phyloP scores from a whole-genome alignment of 768 basidiomycete species.

The Mycena haematopus region DNA sequence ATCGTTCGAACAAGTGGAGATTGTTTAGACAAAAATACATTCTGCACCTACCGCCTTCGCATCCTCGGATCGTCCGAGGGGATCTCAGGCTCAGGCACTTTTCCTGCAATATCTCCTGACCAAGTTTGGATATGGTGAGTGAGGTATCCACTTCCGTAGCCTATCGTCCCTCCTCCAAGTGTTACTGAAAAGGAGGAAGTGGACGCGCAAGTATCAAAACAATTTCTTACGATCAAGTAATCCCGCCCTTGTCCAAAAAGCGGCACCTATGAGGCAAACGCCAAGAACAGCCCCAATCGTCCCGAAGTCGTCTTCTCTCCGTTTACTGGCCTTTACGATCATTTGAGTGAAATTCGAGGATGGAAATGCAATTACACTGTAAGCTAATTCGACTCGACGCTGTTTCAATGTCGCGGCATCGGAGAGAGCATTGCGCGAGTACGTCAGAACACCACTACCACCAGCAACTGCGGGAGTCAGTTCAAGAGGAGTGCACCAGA shows the following conservation, averaged over 20 bases:
- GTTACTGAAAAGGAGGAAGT: slow-evolving; percentile 53
- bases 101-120: slow-evolving; percentile 53
- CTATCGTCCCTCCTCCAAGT: slow-evolving; percentile 74
- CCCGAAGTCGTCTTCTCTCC: slow-evolving; percentile 74
- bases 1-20: not conserved
- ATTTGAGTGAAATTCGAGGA: not conserved
- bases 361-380: slow-evolving; percentile 19
- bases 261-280: slow-evolving; percentile 67
- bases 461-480: slow-evolving; percentile 8
- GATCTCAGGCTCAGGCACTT: slow-evolving; percentile 46
- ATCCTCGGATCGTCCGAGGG: slow-evolving; percentile 36
- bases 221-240: slow-evolving; percentile 58
- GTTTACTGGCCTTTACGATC: slow-evolving; percentile 18
- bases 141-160: slow-evolving; percentile 64
- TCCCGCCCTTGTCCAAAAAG: slow-evolving; percentile 75
- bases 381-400: slow-evolving; percentile 10
- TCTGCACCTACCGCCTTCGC: slow-evolving; percentile 23
- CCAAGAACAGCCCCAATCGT: slow-evolving; percentile 74
- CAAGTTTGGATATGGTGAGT: slow-evolving; percentile 60
- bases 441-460: slow-evolving; percentile 12
- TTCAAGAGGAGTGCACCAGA: not conserved
- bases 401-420: slow-evolving; percentile 23
- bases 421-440: slow-evolving; percentile 14
- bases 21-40: slow-evolving; percentile 5
- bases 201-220: not conserved